Base-by-base conservation (phyloP, 345 rosid genomes). In the Boechera divaricarpa region DNA sequence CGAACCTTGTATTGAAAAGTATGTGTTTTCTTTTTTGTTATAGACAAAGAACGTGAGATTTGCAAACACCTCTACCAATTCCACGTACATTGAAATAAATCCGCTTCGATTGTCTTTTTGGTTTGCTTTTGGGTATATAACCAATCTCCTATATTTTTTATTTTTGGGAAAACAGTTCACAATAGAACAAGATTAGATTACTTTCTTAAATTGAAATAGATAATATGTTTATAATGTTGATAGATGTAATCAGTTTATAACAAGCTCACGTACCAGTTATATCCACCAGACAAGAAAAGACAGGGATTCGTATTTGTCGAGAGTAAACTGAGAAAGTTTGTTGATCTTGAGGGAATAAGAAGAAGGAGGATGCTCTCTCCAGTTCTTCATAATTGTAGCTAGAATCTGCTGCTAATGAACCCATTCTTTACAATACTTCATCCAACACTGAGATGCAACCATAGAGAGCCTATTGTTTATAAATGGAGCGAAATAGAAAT, bases 1-100 rank as follows among this genome's bases (percentile, higher is more conserved):
- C 44, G 44, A 11, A 67, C 60, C 72, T 18, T 35, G 72, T 8
- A 52, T 13, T 21, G 35, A 6, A 51, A 35, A 52, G 15, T 67
- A 67, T 5, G 52, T 67, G 48, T 52, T 67, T 67, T 35, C 24
- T 52, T 67, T 52, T 13, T 67, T 52, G 72, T 67, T 67, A 5
- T 36, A 67, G 24, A 67, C 8, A 4, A 36, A 67, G 6, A 67
- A 33, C 18, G 9, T 53, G 60, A 67, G 48, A 52, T 52, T 5
- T 51, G 72, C 72, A 36, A 33, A 36, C 4, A 67, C 71, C 18
- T 65, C 70, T 3, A 1, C n/a, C 5, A 65, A 5, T 5, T 65
- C 70, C 21, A 65, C 70, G 3, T 65, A 51, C 45, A 67, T 51
- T 16, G 71, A 49, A 16, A 67, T 48, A 33, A 51, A 51, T 24